phyloP scores from a whole-genome alignment of 108 stramenopile genomes.

The Cyclotella distinguenda region DNA sequence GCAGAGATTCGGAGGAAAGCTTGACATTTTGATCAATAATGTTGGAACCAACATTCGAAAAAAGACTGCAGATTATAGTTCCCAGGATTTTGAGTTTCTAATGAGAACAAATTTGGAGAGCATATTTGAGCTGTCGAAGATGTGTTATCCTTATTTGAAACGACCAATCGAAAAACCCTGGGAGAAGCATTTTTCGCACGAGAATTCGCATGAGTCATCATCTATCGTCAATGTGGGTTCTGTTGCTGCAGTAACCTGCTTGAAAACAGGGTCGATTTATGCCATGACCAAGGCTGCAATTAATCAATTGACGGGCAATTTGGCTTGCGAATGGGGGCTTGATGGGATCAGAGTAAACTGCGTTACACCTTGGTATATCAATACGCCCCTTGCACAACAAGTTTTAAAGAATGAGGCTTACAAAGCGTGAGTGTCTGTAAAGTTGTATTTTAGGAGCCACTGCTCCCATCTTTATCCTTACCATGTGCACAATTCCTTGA shows the following conservation, averaged over 20 bases:
- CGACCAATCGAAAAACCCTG: too few species aligned
- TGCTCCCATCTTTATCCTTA: neutral
- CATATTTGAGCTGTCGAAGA: constrained; percentile 78
- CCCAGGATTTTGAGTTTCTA: constrained; percentile 78
- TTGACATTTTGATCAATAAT: constrained; percentile 96
- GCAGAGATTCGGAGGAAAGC: constrained; percentile 36
- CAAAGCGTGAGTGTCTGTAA: constrained; percentile 46
- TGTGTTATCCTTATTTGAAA: too few species aligned
- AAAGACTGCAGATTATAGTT: constrained; percentile 80
- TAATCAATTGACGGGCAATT: constrained; percentile 90
- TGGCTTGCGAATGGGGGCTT: constrained; percentile 88
- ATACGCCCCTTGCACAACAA: constrained; percentile 85
- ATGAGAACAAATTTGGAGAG: constrained; percentile 86
- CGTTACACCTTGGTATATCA: constrained; percentile 87
- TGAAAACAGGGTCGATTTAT: constrained; percentile 83
- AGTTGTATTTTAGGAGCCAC: too few species aligned
- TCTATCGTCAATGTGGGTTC: constrained; percentile 93
- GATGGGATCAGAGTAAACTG: constrained; percentile 91
- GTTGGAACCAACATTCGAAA: constrained; percentile 95
- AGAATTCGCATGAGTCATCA: constrained; percentile 37
- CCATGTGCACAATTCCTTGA: neutral
- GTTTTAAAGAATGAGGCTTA: constrained; percentile 78
- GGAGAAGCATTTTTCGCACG: constrained; percentile 10
- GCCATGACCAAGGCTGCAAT: constrained; percentile 92
- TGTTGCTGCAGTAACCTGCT: constrained; percentile 89